Percentiles rank a stretch among this genome's conserved stretches.
These are phyloP conservation scores for Neohortaea acidophila DNA, from an alignment of 495 filamentous ascomycete species.

Conservation along the genomic window DNA sequence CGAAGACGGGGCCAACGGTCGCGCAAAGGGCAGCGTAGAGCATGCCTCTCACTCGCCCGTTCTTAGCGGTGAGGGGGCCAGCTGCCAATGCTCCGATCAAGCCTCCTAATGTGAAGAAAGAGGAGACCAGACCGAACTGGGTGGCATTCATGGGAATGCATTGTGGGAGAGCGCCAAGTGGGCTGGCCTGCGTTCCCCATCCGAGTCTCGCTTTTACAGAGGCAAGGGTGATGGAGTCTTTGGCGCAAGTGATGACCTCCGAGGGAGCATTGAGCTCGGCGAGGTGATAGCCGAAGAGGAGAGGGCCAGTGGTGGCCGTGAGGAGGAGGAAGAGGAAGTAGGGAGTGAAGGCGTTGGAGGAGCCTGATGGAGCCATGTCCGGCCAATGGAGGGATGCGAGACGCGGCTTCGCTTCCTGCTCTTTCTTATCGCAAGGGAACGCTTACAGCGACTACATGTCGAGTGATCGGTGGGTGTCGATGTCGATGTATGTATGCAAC, in stretches of 20 bases:
- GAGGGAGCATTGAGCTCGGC: conserved; percentile 91
- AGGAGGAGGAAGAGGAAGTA: conserved; percentile 28
- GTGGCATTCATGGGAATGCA: conserved; percentile 70
- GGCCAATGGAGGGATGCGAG: too few species aligned
- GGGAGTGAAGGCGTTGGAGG: conserved; percentile 19
- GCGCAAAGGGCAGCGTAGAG: conserved; percentile 60
- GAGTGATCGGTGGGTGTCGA: too few species aligned
- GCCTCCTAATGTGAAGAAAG: conserved; percentile 84
- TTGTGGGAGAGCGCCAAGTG: conserved; percentile 37
- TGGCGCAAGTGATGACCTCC: conserved; percentile 67
- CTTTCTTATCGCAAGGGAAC: too few species aligned
- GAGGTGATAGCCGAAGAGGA: conserved; percentile 90
- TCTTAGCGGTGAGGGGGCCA: conserved; percentile 53
- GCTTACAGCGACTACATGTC: too few species aligned
- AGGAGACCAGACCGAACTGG: conserved; percentile 67
- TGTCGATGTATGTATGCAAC: too few species aligned
- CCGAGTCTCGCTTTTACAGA: conserved; percentile 30
- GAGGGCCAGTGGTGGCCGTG: conserved; percentile 46
- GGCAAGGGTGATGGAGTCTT: conserved; percentile 31
- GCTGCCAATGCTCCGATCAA: conserved; percentile 65
- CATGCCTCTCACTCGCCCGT: conserved; percentile 60
- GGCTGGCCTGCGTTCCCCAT: neutral
- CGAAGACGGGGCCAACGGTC: conserved; percentile 55
- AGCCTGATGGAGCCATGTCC: conserved; percentile 1
- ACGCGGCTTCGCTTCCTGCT: too few species aligned